These are phyloP conservation scores for Erigeron philadelphicus DNA, from an alignment of 140 eudicot genomes.

Conservation along the genomic window DNA sequence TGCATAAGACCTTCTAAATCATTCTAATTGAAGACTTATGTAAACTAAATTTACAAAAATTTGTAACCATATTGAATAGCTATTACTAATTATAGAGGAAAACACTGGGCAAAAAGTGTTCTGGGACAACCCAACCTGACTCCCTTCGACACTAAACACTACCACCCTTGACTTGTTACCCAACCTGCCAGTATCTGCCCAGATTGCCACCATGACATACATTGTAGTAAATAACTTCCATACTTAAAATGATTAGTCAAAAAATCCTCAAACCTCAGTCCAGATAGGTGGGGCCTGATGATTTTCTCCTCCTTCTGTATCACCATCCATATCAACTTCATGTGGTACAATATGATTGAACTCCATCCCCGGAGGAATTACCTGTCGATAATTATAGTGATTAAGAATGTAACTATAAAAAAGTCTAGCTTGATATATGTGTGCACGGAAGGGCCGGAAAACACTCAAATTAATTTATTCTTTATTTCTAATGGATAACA, in stretches of 20 bases:
- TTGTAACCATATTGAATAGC: too few relatives aligned
- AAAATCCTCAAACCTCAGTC: constrained; percentile 58
- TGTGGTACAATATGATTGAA: constrained; percentile 93
- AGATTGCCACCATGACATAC: not conserved
- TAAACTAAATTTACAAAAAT: too few relatives aligned
- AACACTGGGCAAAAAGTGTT: too few relatives aligned
- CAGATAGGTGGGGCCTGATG: constrained; percentile 81
- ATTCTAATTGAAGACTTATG: not conserved
- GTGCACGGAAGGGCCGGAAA: too few relatives aligned
- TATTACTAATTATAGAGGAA: too few relatives aligned
- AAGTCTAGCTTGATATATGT: not conserved
- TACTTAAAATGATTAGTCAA: not conserved
- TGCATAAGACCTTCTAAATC: not conserved
- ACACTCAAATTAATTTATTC: not conserved
- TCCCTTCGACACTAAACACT: too few relatives aligned
- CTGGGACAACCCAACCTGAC: too few relatives aligned
- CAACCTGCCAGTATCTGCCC: not conserved
- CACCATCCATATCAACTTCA: constrained; percentile 88
- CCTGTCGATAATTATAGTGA: constrained; percentile 39
- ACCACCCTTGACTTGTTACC: not conserved
- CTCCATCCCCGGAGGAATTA: constrained; percentile 99
- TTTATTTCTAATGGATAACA: not conserved
- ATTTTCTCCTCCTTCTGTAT: constrained; percentile 75
- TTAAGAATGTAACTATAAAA: constrained; percentile 10
- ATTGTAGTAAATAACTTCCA: not conserved